Conservation (phyloP, 768 basidiomycete genomes). For the Dentipellis fragilis region DNA sequence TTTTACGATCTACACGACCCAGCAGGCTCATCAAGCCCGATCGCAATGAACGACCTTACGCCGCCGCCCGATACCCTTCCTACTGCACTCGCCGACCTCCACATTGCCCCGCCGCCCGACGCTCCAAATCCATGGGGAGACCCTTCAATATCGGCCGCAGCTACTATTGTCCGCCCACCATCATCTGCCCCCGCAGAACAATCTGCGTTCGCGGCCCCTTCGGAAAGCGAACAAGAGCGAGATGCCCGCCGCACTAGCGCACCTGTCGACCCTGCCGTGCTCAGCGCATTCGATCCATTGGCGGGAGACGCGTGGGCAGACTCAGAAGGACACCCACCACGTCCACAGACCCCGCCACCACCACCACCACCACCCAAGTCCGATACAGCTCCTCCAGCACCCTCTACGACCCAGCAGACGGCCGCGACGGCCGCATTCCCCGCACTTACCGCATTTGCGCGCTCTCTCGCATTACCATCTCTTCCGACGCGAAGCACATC, state of each 20-base stretch:
- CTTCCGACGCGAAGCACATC: slow-evolving; percentile 12
- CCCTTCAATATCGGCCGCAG: no score
- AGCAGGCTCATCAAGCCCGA: not conserved
- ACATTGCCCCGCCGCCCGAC: not conserved
- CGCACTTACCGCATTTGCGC: slow-evolving; percentile 57
- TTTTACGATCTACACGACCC: not conserved
- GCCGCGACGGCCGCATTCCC: slow-evolving; percentile 32
- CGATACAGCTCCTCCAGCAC: not conserved
- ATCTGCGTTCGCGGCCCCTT: not conserved
- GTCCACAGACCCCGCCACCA: slow-evolving; percentile 29
- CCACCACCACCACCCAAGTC: not conserved
- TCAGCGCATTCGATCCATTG: slow-evolving; percentile 64
- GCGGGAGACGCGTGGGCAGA: slow-evolving; percentile 58
- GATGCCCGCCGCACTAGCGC: not conserved
- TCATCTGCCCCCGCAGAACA: not conserved
- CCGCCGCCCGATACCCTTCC: not conserved
- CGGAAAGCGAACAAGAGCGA: not conserved
- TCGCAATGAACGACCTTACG: not conserved
- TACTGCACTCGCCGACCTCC: not conserved
- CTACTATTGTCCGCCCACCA: not conserved
- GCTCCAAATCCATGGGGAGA: not conserved
- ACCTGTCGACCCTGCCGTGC: slow-evolving; percentile 20
- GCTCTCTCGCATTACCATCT: slow-evolving; percentile 50
- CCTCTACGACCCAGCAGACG: slow-evolving; percentile 5
- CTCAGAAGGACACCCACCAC: slow-evolving; percentile 37